Conservation (phyloP, 1,284 basidiomycete species). For the Schizophyllum commune region DNA sequence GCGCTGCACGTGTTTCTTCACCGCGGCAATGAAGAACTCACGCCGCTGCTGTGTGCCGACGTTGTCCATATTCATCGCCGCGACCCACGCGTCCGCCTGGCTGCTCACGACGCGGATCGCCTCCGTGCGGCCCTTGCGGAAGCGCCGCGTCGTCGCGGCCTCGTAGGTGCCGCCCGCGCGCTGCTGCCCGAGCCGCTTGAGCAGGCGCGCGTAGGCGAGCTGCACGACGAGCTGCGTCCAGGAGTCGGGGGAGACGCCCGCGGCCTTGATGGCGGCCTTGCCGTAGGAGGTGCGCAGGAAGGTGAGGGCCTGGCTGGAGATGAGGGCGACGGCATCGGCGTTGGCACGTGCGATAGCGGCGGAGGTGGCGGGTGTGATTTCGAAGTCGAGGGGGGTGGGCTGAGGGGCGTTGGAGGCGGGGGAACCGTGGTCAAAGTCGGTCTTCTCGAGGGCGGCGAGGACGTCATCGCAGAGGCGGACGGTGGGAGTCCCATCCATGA, state of each 20-base stretch:
- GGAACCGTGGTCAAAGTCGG: constrained; percentile 46
- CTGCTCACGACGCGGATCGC: constrained; percentile 73
- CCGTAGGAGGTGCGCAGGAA: constrained; percentile 74
- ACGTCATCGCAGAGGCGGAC: constrained; percentile 65
- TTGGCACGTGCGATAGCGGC: constrained; percentile 52
- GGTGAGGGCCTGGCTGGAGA: constrained; percentile 59
- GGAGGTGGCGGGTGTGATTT: constrained; percentile 40
- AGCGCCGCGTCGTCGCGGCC: constrained; percentile 79
- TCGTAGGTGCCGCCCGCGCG: constrained; percentile 74
- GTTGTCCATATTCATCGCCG: constrained; percentile 57
- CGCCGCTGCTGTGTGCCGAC: constrained; percentile 39
- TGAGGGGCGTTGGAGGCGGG: constrained; percentile 15
- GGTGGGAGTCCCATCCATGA: constrained; percentile 75
- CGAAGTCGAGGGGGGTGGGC: constrained; percentile 53
- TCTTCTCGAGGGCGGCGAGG: constrained; percentile 52
- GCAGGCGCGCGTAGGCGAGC: constrained; percentile 72
- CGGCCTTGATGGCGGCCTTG: constrained; percentile 81
- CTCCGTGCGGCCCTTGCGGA: constrained; percentile 84
- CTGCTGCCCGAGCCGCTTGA: constrained; percentile 27
- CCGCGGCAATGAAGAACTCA: constrained; percentile 55
- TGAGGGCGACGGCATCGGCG: constrained; percentile 50
- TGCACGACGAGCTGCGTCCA: constrained; percentile 91
- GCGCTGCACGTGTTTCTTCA: constrained; percentile 60
- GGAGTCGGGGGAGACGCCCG: constrained; percentile 82
- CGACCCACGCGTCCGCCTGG: constrained; percentile 68